Evolutionary conservation across 2,329 filamentous ascomycete species (phyloP), one percentile per base, ranked within the genome.

Genomic region (Exophiala sp.): DNA sequence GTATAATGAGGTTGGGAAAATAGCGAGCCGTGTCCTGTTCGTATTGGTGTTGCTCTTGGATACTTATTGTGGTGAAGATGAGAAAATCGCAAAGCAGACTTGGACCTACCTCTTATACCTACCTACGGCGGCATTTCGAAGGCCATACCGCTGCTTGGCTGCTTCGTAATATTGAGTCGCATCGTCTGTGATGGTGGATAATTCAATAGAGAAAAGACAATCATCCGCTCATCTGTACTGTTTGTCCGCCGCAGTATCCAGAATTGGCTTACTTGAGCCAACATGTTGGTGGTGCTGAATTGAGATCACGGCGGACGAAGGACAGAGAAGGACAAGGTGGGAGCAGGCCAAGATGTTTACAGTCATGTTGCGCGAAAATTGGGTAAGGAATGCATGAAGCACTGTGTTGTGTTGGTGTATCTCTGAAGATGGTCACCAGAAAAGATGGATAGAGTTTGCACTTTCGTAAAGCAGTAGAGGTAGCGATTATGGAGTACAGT

Each of bases 251-350:
- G 24, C 24, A 29, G 24, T 29, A 29, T 8, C 24, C 5, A 29
- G 16, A 41, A 32, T 5, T 43, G 41, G 41, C 41, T 43, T 43
- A 43, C 20, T 43, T 43, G 41, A 43, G 41, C 41, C 41, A 43
- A 42, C 24, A 29, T 29, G 5, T 5, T 3, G 24, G 5, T 29
- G 24, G 24, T 29, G 24, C 1, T 29, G 18, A n/a, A 29, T 42
- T 35, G 35, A 38, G 5, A 10, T 5, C 5, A 38, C 35, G 35
- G 35, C 35, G 11, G 11, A 14, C 41, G 41, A 24, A 43, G 20
- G 41, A 43, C 24, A 43, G n/a, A 8, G 41, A 43, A 11, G 41
- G 41, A 21, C 20, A 24, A 29, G 14, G 11, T 16, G 35, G 10
- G 35, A 38, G 35, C 11, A 35, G 11, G 35, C 11, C 35, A 38